Evolutionary conservation across 2,329 filamentous ascomycete genomes (phyloP), one percentile per base, ranked within the genome.

Genomic region (Kalmusia sp.): DNA sequence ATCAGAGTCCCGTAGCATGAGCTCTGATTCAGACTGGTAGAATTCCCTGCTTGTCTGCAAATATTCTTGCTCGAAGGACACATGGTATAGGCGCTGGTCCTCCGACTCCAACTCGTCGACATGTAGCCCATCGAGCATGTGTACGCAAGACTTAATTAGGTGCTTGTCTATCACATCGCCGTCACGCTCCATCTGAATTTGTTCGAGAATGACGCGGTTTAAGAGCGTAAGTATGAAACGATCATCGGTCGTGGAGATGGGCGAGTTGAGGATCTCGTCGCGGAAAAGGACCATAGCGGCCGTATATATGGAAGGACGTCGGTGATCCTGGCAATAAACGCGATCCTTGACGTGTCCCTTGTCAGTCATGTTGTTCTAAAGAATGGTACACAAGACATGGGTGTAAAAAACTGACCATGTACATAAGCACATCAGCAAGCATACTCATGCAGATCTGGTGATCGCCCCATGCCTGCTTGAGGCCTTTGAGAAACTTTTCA

Each of bases 351-450:
- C 3, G 40, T 12, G 21, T 33, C 11, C 24, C 59, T 22, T 49
- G 64, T 71, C 58, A 69, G 60, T 58, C 25, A 54, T 49, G 41
- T 37, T 44, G 8, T 24, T 40, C 22, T 31, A 19, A 24, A 51
- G n/a, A 31, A 28, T 15, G 19, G 28, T 12, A 8, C 28, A 33
- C 28, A 12, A 11, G 34, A 4, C 46, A 19, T 3, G 3, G 12
- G 19, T 8, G 15, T 11, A 1, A n/a, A 14, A 52, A 12, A 67
- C 80, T 67, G 69, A 86, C 84, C 81, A 99, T 91, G 70, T 97
- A 97, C 92, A 98, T 97, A 46, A 98, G 82, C 27, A 98, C 92
- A 73, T 98, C 95, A 3, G 93, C 92, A 45, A 92, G 88, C 93
- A 98, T 98, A 69, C 92, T 92, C 91, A 96, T 96, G 38, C 90